Conservation (phyloP, 2,329 filamentous ascomycete species). For the Claviceps maximensis region DNA sequence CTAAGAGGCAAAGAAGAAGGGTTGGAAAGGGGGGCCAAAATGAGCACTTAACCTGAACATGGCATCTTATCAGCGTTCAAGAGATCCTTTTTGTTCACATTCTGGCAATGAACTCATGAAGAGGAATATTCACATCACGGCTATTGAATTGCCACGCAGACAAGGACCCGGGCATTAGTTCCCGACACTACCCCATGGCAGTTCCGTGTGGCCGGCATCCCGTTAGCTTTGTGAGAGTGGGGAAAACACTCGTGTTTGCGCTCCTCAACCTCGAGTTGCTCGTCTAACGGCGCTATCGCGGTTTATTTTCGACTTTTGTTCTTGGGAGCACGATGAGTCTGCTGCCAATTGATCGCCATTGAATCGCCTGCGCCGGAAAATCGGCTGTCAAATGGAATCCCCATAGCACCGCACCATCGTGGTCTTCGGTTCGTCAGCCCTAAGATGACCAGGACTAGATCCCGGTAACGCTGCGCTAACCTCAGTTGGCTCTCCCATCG, state of each 20-base stretch:
- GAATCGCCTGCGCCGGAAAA: neutral
- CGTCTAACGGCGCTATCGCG: neutral
- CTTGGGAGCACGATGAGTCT: neutral
- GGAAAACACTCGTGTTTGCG: constrained; percentile 1
- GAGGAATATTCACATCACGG: neutral
- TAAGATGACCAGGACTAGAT: constrained; percentile 1
- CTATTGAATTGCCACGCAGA: neutral
- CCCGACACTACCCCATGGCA: neutral
- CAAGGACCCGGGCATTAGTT: neutral
- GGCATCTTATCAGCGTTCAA: neutral
- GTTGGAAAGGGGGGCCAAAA: neutral
- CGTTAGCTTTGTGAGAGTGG: neutral
- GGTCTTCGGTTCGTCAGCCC: constrained; percentile 6
- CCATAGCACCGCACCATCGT: neutral
- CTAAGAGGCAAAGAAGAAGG: neutral
- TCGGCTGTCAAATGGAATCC: neutral
- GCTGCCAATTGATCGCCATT: neutral
- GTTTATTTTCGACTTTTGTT: constrained; percentile 1
- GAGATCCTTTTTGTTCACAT: neutral
- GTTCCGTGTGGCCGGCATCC: neutral
- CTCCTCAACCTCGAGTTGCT: neutral
- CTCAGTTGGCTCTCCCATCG: neutral
- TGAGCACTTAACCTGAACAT: neutral
- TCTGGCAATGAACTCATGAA: neutral
- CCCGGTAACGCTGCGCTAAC: constrained; percentile 4